Percentiles rank a stretch among this genome's conserved stretches.
These are phyloP conservation scores for Colletotrichum tropicicola DNA, from an alignment of 2,329 filamentous ascomycete species.

Conservation along the genomic window DNA sequence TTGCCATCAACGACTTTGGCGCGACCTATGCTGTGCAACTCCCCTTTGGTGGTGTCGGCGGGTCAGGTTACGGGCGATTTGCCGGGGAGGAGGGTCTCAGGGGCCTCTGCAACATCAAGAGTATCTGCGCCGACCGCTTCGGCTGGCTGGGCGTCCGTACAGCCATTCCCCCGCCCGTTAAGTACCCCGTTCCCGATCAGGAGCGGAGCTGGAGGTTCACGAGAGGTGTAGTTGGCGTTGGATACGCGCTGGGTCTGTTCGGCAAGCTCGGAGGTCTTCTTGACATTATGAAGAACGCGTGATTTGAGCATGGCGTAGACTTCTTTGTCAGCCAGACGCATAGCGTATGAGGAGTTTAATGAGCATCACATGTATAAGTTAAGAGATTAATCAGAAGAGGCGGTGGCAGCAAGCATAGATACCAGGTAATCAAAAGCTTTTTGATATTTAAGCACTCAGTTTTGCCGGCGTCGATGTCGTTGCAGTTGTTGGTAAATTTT, in stretches of 20 bases:
- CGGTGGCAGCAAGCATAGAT: background rate
- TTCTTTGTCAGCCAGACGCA: background rate
- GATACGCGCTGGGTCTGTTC: conserved; percentile 57
- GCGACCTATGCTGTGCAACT: conserved; percentile 93
- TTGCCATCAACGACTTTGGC: conserved; percentile 95
- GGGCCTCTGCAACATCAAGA: conserved; percentile 87
- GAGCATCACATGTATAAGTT: background rate
- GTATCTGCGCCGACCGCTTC: conserved; percentile 80
- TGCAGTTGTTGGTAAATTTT: too few species aligned
- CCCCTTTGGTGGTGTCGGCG: conserved; percentile 91
- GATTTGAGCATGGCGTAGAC: too few species aligned
- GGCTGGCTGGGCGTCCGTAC: conserved; percentile 73
- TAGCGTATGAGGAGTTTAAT: background rate
- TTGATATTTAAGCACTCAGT: too few species aligned
- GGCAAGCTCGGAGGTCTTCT: conserved; percentile 51
- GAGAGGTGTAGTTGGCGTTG: conserved; percentile 67
- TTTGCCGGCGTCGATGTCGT: too few species aligned
- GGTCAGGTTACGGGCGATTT: conserved; percentile 92
- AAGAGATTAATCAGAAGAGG: background rate
- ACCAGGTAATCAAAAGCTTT: background rate
- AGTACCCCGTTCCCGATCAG: conserved; percentile 80
- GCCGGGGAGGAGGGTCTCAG: conserved; percentile 89
- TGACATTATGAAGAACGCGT: conserved; percentile 54
- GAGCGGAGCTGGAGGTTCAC: conserved; percentile 72
- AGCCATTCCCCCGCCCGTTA: conserved; percentile 79